A percentile compares a stretch with the other conserved stretches of the same genome.
These are phyloP conservation scores for Calonectria ilicicola DNA, from an alignment of 2,329 filamentous ascomycete genomes.

Conservation along the genomic window DNA sequence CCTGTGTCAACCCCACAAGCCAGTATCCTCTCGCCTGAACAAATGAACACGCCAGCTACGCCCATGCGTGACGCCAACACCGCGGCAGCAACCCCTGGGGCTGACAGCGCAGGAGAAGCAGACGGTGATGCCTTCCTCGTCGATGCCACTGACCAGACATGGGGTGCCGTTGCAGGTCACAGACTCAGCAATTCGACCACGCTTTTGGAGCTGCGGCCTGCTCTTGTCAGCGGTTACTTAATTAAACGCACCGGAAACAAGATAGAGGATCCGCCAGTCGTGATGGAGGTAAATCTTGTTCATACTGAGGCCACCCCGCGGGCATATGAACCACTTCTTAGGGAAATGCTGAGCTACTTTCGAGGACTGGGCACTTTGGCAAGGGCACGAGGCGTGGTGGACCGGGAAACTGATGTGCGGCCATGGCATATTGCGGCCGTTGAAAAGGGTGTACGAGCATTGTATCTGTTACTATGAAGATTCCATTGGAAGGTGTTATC, in stretches of 20 bases:
- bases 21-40: slow-evolving; percentile 71
- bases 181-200: slow-evolving; percentile 71
- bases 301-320: slow-evolving; percentile 64
- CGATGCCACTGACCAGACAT: slow-evolving; percentile 80
- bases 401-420: slow-evolving; percentile 70
- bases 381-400: slow-evolving; percentile 72
- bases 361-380: slow-evolving; percentile 77
- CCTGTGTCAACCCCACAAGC: slow-evolving; percentile 77
- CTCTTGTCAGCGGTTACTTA: slow-evolving; percentile 74
- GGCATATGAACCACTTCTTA: slow-evolving; percentile 72
- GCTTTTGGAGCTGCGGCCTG: slow-evolving; percentile 65
- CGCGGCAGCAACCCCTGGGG: slow-evolving; percentile 60
- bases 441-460: slow-evolving; percentile 73
- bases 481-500: slow-evolving; percentile 32
- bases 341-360: slow-evolving; percentile 79
- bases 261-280: slow-evolving; percentile 67
- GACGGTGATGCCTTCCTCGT: slow-evolving; percentile 74
- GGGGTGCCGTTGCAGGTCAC: slow-evolving; percentile 78
- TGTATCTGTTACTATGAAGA: slow-evolving; percentile 73
- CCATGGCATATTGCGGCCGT: slow-evolving; percentile 84
- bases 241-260: slow-evolving; percentile 71
- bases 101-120: slow-evolving; percentile 55
- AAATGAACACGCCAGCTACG: slow-evolving; percentile 63
- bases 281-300: slow-evolving; percentile 75
- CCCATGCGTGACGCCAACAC: slow-evolving; percentile 54